A percentile compares a stretch with the other conserved stretches of the same genome.
Evolutionary conservation across 1,284 basidiomycete species (phyloP).

Genomic region (Apiotrichum gracile): DNA sequence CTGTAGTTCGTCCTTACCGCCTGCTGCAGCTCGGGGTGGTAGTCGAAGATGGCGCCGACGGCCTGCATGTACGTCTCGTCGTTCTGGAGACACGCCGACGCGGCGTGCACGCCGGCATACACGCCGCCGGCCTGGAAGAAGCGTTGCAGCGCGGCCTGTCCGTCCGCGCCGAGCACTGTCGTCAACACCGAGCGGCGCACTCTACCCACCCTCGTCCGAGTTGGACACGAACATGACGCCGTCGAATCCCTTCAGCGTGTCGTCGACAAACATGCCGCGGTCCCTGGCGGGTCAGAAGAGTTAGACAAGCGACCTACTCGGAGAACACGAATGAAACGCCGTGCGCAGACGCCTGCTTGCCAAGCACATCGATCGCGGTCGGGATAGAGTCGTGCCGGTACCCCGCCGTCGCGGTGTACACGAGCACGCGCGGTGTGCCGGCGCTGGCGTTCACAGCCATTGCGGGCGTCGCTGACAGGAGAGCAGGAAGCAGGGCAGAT

Average conservation of each 20-base stretch:
- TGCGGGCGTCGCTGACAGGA: no score
- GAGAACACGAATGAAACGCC: constrained; percentile 59
- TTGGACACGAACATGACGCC: constrained; percentile 65
- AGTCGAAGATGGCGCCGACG: background rate
- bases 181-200: background rate
- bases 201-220: constrained; percentile 57
- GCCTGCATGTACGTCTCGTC: constrained; percentile 28
- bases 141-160: constrained; percentile 58
- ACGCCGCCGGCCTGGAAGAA: constrained; percentile 56
- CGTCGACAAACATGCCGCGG: constrained; percentile 55
- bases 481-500: no score
- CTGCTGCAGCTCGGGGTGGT: no score
- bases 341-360: constrained; percentile 31
- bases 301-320: constrained; percentile 45
- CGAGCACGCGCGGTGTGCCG: constrained; percentile 28
- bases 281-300: constrained; percentile 43
- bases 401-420: constrained; percentile 39
- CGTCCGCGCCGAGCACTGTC: constrained; percentile 58
- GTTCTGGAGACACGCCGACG: constrained; percentile 62
- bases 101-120: constrained; percentile 51
- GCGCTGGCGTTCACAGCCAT: no score
- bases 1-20: no score
- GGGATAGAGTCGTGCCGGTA: constrained; percentile 71
- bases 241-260: constrained; percentile 57
- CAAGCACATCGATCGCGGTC: constrained; percentile 57